Percentiles rank a stretch among this genome's conserved stretches.
phyloP scores from a whole-genome alignment of 2,329 filamentous ascomycete species.

The Elsinoe australis region DNA sequence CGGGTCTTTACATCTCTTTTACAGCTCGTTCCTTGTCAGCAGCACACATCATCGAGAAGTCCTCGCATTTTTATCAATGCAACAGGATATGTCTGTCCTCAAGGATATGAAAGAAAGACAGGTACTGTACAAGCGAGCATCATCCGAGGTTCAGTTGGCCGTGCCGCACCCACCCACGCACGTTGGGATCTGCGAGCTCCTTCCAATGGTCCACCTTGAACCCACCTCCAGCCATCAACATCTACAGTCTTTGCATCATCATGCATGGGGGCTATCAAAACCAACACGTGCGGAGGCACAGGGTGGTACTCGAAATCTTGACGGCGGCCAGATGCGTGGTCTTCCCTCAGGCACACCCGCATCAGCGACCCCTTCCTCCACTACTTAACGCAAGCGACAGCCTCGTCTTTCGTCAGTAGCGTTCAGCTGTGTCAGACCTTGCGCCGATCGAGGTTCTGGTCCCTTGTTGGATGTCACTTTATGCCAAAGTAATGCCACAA shows the following conservation, averaged over 20 bases:
- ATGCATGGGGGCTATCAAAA: not conserved
- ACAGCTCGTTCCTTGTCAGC: too few species aligned
- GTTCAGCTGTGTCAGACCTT: not conserved
- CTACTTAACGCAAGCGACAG: not conserved
- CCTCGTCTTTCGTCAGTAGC: not conserved
- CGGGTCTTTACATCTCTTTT: too few species aligned
- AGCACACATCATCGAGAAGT: too few species aligned
- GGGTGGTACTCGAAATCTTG: too few species aligned
- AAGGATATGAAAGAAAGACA: too few species aligned
- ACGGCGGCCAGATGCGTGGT: not conserved
- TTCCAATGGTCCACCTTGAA: not conserved
- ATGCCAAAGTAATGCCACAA: too few species aligned
- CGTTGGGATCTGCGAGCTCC: not conserved
- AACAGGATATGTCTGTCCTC: too few species aligned
- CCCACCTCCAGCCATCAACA: not conserved
- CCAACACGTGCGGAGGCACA: not conserved
- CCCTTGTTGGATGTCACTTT: slow-evolving; percentile 2
- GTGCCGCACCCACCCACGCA: too few species aligned
- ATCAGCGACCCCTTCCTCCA: too few species aligned
- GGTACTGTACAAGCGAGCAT: too few species aligned
- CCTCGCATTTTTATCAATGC: too few species aligned
- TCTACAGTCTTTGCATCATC: not conserved
- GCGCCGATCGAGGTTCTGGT: not conserved
- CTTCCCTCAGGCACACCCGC: not conserved
- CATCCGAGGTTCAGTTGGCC: too few species aligned